phyloP scores from a whole-genome alignment of 2,329 filamentous ascomycete genomes.

The Colletotrichum coccodes region DNA sequence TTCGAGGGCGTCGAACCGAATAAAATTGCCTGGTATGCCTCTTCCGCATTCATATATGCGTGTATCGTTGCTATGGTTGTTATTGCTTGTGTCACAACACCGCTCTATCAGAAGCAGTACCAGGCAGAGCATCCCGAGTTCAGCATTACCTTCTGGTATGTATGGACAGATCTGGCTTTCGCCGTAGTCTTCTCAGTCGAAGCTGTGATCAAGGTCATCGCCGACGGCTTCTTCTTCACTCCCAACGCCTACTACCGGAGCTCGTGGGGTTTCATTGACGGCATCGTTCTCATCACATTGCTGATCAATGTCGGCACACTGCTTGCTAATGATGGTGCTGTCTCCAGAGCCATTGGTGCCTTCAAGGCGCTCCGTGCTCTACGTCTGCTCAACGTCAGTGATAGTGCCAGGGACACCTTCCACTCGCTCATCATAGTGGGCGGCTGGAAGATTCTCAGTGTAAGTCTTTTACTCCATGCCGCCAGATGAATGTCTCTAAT shows the following conservation, averaged over 20 bases:
- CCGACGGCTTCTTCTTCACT: slow-evolving; percentile 95
- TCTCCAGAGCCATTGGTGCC: slow-evolving; percentile 91
- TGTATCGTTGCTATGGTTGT: slow-evolving; percentile 98
- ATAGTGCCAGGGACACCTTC: slow-evolving; percentile 95
- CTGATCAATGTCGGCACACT: slow-evolving; percentile 95
- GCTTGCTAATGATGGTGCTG: slow-evolving; percentile 81
- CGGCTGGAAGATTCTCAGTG: slow-evolving; percentile 91
- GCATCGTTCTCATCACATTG: slow-evolving; percentile 87
- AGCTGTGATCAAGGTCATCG: slow-evolving; percentile 90
- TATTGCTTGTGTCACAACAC: slow-evolving; percentile 92
- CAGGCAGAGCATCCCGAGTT: slow-evolving; percentile 69
- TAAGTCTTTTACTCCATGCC: slow-evolving; percentile 52
- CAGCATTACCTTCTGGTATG: slow-evolving; percentile 85
- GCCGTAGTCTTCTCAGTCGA: slow-evolving; percentile 87
- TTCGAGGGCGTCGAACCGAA: slow-evolving; percentile 92
- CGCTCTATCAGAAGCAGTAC: slow-evolving; percentile 91
- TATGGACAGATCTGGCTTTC: slow-evolving; percentile 92
- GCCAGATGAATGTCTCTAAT: neutral
- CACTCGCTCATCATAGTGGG: slow-evolving; percentile 95
- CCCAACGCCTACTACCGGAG: slow-evolving; percentile 97
- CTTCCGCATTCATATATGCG: slow-evolving; percentile 93
- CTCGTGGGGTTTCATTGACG: slow-evolving; percentile 97
- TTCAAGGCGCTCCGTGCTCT: slow-evolving; percentile 97
- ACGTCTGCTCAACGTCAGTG: slow-evolving; percentile 92
- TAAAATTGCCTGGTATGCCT: slow-evolving; percentile 89